Conservation (phyloP, 805 yeast genomes). For the Candida arabinofermentans region DNA sequence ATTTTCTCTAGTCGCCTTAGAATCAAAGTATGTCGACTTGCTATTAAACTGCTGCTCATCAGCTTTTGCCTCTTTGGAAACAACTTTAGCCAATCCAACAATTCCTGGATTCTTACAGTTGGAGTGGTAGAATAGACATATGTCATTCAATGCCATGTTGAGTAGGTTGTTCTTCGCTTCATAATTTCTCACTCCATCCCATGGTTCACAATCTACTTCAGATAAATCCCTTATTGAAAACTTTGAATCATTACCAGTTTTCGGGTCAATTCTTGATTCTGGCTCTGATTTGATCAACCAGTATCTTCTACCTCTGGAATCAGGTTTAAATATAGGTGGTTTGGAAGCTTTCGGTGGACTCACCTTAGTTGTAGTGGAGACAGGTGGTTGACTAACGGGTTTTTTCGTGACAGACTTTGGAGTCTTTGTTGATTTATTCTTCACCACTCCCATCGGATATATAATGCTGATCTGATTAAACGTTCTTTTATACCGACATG, state of each 20-base stretch:
- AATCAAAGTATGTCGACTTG: constrained; percentile 43
- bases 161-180: constrained; percentile 52
- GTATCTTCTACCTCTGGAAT: constrained; percentile 31
- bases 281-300: constrained; percentile 62
- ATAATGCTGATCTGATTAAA: no score
- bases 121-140: constrained; percentile 51
- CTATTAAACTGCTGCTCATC: constrained; percentile 39
- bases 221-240: constrained; percentile 44
- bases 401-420: not conserved
- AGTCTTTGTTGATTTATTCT: not conserved
- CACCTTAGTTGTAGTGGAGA: not conserved
- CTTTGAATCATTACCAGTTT: constrained; percentile 43
- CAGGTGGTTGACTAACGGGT: not conserved
- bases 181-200: constrained; percentile 60
- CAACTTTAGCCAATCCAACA: constrained; percentile 44
- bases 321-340: constrained; percentile 31
- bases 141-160: constrained; percentile 43
- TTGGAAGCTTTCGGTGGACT: constrained; percentile 29
- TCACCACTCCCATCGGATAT: not conserved
- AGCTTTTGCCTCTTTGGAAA: constrained; percentile 32
- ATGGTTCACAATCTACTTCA: constrained; percentile 37
- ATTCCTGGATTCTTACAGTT: constrained; percentile 53
- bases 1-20: constrained; percentile 36
- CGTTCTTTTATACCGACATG: not conserved
- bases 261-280: constrained; percentile 40